A percentile compares a stretch with the other conserved stretches of the same genome.
phyloP scores from a whole-genome alignment of 257 asterid genomes.

The Ilex asprella region DNA sequence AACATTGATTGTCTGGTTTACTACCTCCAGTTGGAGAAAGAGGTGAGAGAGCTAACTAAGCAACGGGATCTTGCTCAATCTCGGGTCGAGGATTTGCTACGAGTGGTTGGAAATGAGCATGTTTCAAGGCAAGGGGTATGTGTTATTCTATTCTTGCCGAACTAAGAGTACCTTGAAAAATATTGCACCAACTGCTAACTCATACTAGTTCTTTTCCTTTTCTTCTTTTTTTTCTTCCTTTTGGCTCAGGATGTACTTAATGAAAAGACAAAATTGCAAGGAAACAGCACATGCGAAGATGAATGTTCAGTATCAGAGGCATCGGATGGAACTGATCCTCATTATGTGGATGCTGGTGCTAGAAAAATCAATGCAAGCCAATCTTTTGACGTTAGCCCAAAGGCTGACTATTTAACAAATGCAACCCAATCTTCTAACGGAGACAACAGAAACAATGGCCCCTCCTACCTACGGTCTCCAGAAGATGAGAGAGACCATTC shows the following conservation, averaged over 20 bases:
- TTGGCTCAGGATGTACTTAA: constrained; percentile 4
- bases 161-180: not conserved
- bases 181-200: no score
- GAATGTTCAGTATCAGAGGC: constrained; percentile 27
- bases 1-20: not conserved
- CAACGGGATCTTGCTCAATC: constrained; percentile 71
- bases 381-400: not conserved
- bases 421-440: not conserved
- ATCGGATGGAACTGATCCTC: constrained; percentile 20
- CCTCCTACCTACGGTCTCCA: no score
- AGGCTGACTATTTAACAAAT: no score
- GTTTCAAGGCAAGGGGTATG: constrained; percentile 25
- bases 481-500: not conserved
- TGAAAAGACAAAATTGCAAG: not conserved
- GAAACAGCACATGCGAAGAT: constrained; percentile 19
- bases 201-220: not conserved
- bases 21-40: constrained; percentile 79
- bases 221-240: constrained; percentile 2
- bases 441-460: no score
- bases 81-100: constrained; percentile 56
- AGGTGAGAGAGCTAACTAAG: constrained; percentile 71
- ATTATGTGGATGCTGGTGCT: constrained; percentile 3
- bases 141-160: not conserved
- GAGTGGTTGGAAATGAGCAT: constrained; percentile 35
- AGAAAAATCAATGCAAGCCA: not conserved